Conservation (phyloP, 176 grass and related monocot species). For the Oryza rufipogon region DNA sequence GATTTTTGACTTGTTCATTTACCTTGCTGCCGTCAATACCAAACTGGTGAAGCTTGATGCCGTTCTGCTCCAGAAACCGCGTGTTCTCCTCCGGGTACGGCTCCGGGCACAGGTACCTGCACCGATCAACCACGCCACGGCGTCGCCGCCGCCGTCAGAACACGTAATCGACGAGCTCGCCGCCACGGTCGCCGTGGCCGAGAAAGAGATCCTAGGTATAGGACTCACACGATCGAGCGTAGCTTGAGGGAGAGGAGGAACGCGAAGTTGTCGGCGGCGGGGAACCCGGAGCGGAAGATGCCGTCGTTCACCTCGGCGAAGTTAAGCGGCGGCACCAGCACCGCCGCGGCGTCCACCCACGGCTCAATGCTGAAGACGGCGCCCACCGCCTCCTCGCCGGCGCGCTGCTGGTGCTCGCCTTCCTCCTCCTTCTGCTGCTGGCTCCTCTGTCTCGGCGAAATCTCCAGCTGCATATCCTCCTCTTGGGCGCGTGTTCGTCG, state of each 20-base stretch:
- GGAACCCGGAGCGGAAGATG: conserved; percentile 91
- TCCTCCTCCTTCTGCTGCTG: not conserved
- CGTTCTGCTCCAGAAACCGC: conserved; percentile 61
- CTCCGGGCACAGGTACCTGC: conserved; percentile 89
- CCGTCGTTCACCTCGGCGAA: conserved; percentile 83
- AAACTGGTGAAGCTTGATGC: conserved; percentile 75
- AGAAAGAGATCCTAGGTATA: not conserved
- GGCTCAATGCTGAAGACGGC: conserved; percentile 23
- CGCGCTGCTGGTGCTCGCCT: conserved; percentile 11
- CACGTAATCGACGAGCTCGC: not conserved
- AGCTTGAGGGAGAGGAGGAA: conserved; percentile 80
- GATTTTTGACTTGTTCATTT: conserved; percentile 8
- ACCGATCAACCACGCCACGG: not conserved
- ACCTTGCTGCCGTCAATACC: conserved; percentile 83
- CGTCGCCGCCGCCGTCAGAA: not conserved
- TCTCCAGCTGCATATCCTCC: conserved; percentile 73
- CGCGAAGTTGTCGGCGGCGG: conserved; percentile 56
- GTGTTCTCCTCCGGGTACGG: conserved; percentile 73
- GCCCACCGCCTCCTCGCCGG: not conserved
- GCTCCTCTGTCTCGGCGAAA: conserved; percentile 51
- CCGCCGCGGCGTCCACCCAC: not conserved
- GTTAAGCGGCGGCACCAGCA: conserved; percentile 67
- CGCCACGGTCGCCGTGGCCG: no score
- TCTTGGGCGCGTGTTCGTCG: not conserved
- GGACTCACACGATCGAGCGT: conserved; percentile 76